These are phyloP conservation scores for Bryopsis sp. DNA, from an alignment of 139 green algal genomes.

Conservation along the genomic window DNA sequence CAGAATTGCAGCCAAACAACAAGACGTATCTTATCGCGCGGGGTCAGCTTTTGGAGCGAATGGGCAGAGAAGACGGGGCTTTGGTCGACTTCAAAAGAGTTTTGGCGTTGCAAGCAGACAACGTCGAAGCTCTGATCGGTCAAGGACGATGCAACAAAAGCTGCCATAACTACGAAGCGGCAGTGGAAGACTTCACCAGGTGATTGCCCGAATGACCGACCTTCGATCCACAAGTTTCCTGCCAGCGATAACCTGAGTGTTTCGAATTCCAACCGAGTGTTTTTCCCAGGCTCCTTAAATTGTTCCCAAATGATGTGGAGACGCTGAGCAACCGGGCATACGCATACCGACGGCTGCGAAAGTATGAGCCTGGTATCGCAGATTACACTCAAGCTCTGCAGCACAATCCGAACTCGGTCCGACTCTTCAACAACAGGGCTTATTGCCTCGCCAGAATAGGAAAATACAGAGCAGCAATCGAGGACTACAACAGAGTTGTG, in stretches of 20 bases:
- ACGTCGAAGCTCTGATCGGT: not conserved
- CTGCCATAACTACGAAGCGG: constrained; percentile 29
- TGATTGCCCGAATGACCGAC: constrained; percentile 4
- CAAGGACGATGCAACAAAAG: constrained; percentile 25
- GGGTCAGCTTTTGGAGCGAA: constrained; percentile 37
- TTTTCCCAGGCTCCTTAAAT: constrained; percentile 24
- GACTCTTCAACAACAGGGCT: constrained; percentile 50
- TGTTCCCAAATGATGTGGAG: constrained; percentile 37
- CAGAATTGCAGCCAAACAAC: constrained; percentile 29
- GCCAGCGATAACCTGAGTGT: not conserved
- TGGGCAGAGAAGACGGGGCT: constrained; percentile 26
- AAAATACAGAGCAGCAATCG: constrained; percentile 47
- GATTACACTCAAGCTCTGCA: constrained; percentile 55
- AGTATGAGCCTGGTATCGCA: constrained; percentile 43
- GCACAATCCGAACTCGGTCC: constrained; percentile 23
- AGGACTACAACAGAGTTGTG: constrained; percentile 49
- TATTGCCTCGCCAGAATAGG: constrained; percentile 73
- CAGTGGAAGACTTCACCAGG: constrained; percentile 36
- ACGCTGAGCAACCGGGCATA: constrained; percentile 44
- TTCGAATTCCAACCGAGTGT: not conserved
- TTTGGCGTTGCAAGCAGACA: not conserved
- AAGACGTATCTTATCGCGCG: constrained; percentile 36
- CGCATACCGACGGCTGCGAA: constrained; percentile 48
- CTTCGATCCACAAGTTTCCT: not conserved
- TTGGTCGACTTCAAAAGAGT: not conserved